Evolutionary conservation across 306 rosid species (phyloP), one percentile per base, ranked within the genome.

Genomic region (Trifolium fragiferum): DNA sequence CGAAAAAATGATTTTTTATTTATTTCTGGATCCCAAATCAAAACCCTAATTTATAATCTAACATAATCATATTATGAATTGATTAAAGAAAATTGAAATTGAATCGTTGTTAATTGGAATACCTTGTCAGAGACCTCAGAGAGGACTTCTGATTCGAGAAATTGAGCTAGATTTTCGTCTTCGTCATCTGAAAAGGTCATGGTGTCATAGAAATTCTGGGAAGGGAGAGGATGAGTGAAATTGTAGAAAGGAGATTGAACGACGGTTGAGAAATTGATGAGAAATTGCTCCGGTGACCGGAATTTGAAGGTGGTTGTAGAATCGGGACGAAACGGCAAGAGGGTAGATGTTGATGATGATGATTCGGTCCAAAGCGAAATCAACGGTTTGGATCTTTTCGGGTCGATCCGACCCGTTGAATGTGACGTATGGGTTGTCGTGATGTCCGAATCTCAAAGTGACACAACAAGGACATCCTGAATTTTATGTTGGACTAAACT

Each of bases 61-160:
- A 25, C 10, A n/a, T 23, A 6, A 40, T 7, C 33, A 57, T 27
- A 43, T 44, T n/a, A 55, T 67, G 46, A 66, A 76, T 67, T 27
- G 14, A 12, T 23, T 4, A 44, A 19, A 37, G 16, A 37, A 25
- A 19, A 20, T 3, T 8, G 20, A 10, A 51, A 35, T 32, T 44
- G 7, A 51, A 23, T 27, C 0, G 14, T 9, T 3, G 8, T 33
- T n/a, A 33, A 8, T 6, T 1, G 9, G 33, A 72, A 73, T 50
- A 92, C 97, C 96, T 85, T 78, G 55, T 88, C 93, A 75, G 92
- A 91, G 16, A 78, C 88, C 78, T 88, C 88, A 1, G 91, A 86
- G 77, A 94, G 95, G 20, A 94, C 84, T 87, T 91, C 97, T 10
- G 91, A 83, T 84, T 94, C 98, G 6, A 94, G 90, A 75, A 90